These are phyloP conservation scores for Thelonectria olida DNA, from an alignment of 2,329 filamentous ascomycete species.

Conservation along the genomic window DNA sequence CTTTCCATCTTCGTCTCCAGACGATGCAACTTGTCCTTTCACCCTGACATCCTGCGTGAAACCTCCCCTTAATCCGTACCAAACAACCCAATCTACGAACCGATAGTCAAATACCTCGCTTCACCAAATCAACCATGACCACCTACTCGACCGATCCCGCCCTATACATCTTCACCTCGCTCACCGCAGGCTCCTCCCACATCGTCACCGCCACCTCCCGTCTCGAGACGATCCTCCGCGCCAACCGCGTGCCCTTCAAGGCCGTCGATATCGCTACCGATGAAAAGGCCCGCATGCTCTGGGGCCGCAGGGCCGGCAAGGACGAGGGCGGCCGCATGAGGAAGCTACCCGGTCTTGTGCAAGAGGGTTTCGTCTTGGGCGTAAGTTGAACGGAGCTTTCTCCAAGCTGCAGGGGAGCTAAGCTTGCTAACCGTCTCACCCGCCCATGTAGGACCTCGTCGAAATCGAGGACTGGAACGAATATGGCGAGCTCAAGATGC, in stretches of 20 bases:
- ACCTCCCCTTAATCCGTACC: background rate
- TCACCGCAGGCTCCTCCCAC: slow-evolving; percentile 94
- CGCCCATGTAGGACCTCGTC: slow-evolving; percentile 77
- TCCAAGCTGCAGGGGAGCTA: background rate
- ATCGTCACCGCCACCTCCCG: slow-evolving; percentile 96
- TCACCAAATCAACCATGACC: slow-evolving; percentile 41
- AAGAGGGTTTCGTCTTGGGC: slow-evolving; percentile 84
- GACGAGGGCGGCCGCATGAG: slow-evolving; percentile 67
- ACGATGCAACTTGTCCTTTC: slow-evolving; percentile 4
- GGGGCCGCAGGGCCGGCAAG: slow-evolving; percentile 84
- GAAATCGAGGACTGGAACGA: slow-evolving; percentile 99
- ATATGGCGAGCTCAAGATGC: slow-evolving; percentile 91
- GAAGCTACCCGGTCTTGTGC: slow-evolving; percentile 89
- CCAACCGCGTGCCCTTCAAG: slow-evolving; percentile 93
- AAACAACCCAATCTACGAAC: background rate
- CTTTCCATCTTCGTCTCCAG: background rate
- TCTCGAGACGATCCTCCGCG: slow-evolving; percentile 94
- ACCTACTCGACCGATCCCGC: slow-evolving; percentile 70
- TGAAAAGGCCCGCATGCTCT: slow-evolving; percentile 86
- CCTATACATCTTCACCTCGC: slow-evolving; percentile 94
- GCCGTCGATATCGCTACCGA: slow-evolving; percentile 92
- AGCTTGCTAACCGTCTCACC: background rate
- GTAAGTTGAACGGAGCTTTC: slow-evolving; percentile 62
- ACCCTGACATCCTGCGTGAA: background rate
- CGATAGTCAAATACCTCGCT: background rate